Evolutionary conservation across 805 yeast species (phyloP).

Genomic region (Hanseniaspora pseudoguilliermondii): DNA sequence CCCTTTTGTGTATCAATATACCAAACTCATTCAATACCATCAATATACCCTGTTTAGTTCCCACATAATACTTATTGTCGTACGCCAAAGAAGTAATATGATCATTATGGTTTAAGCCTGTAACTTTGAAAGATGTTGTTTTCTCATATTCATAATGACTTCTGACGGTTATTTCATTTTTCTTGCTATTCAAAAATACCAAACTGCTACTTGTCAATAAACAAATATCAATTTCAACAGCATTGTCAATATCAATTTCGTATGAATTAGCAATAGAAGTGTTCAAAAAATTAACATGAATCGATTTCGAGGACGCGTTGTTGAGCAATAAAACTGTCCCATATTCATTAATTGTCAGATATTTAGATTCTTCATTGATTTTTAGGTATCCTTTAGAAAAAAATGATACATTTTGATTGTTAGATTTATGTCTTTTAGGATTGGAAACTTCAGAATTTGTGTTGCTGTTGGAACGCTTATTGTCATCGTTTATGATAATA

Average conservation of each 20-base stretch:
- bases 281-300: constrained; percentile 4
- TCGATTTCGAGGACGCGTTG: background rate
- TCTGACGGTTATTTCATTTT: background rate
- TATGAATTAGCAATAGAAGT: constrained; percentile 1
- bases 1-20: background rate
- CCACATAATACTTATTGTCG: background rate
- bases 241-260: background rate
- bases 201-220: background rate
- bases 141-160: background rate
- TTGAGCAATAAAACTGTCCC: background rate
- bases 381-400: background rate
- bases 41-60: background rate
- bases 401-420: background rate
- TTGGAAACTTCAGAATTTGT: background rate
- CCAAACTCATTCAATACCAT: background rate
- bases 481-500: background rate
- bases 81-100: background rate
- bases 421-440: background rate
- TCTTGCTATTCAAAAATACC: background rate
- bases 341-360: constrained; percentile 1
- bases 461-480: background rate
- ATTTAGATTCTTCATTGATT: background rate
- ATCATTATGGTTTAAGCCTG: background rate
- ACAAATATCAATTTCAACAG: background rate
- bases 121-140: background rate